Conservation (phyloP, 768 basidiomycete species). For the Hericium coralloides region DNA sequence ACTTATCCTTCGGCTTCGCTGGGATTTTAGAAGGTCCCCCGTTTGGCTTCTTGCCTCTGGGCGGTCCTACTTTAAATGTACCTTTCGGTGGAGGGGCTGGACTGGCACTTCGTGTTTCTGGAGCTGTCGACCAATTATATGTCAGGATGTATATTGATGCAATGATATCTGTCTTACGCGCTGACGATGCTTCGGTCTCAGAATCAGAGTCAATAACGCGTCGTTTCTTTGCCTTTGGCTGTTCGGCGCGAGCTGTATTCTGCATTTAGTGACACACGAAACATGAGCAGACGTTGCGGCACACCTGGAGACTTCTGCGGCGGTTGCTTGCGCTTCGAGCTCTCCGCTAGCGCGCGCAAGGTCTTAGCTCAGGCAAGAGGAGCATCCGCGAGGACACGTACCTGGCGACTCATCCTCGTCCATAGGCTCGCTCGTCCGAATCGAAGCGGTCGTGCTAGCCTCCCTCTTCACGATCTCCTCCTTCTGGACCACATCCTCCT, state of each 20-base stretch:
- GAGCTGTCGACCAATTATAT: too few species aligned
- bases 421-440: too few species aligned
- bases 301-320: neutral
- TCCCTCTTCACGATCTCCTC: neutral
- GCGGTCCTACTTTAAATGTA: neutral
- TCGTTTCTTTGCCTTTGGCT: slow-evolving; percentile 37
- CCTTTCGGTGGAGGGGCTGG: neutral
- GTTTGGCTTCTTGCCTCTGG: neutral
- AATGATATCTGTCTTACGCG: too few species aligned
- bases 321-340: slow-evolving; percentile 7
- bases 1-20: neutral
- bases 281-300: neutral
- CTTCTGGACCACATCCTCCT: slow-evolving; percentile 7
- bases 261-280: neutral
- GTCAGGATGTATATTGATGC: too few species aligned
- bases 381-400: neutral
- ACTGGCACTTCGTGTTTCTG: slow-evolving; percentile 6
- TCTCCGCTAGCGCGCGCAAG: neutral
- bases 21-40: neutral
- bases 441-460: neutral
- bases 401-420: slow-evolving; percentile 8
- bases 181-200: slow-evolving; percentile 20
- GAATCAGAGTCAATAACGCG: slow-evolving; percentile 48
- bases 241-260: slow-evolving; percentile 16
- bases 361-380: neutral